A percentile compares a stretch with the other conserved stretches of the same genome.
Conservation (phyloP, 192 early-diverging fungal genomes). For the Linnemannia zychae region DNA sequence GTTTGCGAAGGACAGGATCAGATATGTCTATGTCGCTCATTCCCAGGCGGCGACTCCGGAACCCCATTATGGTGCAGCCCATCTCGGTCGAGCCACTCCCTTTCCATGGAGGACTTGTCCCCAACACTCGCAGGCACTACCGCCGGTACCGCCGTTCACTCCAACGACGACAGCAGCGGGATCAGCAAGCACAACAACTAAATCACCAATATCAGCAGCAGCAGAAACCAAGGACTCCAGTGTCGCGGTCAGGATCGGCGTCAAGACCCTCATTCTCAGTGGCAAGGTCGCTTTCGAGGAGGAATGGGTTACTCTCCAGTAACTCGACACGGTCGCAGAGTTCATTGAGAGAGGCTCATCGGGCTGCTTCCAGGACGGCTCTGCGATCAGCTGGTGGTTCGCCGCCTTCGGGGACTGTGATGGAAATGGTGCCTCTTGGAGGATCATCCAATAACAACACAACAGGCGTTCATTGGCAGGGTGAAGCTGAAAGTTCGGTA, state of each 20-base stretch:
- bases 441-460: background rate
- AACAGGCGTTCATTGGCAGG: background rate
- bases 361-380: slow-evolving; percentile 15
- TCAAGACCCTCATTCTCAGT: background rate
- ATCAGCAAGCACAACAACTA: background rate
- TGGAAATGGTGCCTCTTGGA: background rate
- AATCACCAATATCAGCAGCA: background rate
- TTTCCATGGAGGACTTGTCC: slow-evolving; percentile 41
- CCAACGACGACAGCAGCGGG: background rate
- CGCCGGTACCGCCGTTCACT: slow-evolving; percentile 26
- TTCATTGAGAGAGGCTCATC: slow-evolving; percentile 11
- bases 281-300: background rate
- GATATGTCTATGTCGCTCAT: background rate
- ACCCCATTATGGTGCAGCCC: slow-evolving; percentile 38
- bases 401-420: background rate
- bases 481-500: background rate
- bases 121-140: slow-evolving; percentile 24
- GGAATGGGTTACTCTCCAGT: background rate
- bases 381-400: background rate
- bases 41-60: slow-evolving; percentile 6
- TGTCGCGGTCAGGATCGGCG: background rate
- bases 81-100: slow-evolving; percentile 48
- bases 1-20: background rate
- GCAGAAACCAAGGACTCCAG: background rate
- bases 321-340: background rate